Evolutionary conservation across 2,329 filamentous ascomycete species (phyloP).

Genomic region (Spiromastix sp.): DNA sequence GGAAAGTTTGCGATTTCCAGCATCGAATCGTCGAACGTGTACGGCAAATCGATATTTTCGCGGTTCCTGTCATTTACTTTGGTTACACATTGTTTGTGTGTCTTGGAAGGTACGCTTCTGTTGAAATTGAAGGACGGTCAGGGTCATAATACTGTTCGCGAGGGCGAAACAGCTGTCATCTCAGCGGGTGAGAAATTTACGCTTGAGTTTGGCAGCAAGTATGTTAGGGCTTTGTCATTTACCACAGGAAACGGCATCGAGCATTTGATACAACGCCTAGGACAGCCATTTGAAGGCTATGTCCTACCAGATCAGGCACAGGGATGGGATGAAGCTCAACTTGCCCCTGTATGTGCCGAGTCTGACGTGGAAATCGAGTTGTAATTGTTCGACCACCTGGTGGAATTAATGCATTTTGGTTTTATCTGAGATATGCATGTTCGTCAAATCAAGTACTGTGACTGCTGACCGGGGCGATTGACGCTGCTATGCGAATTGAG

Average conservation of each 20-base stretch:
- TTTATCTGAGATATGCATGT: no score
- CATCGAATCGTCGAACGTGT: constrained; percentile 37
- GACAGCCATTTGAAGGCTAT: constrained; percentile 22
- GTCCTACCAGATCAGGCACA: constrained; percentile 30
- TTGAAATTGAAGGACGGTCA: constrained; percentile 29
- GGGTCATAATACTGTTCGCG: constrained; percentile 38
- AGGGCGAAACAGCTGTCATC: constrained; percentile 41
- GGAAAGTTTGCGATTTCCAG: constrained; percentile 45
- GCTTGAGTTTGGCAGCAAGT: constrained; percentile 36
- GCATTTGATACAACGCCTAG: constrained; percentile 32
- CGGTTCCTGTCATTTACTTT: constrained; percentile 33
- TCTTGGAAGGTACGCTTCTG: constrained; percentile 37
- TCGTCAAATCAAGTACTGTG: no score
- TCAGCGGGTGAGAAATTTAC: constrained; percentile 38
- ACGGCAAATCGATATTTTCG: constrained; percentile 25
- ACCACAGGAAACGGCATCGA: constrained; percentile 42
- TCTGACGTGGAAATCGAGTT: constrained; percentile 14
- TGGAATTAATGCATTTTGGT: no score
- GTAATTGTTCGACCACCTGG: no score
- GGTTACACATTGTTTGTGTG: constrained; percentile 44
- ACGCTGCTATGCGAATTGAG: no score
- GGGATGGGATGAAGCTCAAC: constrained; percentile 15
- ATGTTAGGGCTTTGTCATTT: constrained; percentile 39
- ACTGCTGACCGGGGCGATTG: no score
- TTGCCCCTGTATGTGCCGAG: constrained; percentile 13